These are phyloP conservation scores for Paecilomyces dactylethromorphus DNA, from an alignment of 2,329 filamentous ascomycete genomes.

Conservation along the genomic window DNA sequence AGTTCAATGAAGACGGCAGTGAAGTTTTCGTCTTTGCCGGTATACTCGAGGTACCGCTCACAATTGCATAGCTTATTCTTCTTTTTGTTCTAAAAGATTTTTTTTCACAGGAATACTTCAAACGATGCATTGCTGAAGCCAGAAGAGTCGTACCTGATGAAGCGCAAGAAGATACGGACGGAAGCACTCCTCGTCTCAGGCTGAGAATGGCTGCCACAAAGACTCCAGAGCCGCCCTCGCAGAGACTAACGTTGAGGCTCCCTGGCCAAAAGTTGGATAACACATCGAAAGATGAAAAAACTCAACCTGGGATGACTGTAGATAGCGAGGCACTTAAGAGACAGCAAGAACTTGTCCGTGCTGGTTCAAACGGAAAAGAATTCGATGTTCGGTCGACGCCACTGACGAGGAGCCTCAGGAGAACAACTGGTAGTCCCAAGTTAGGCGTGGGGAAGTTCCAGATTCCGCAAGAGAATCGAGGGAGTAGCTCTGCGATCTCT, in stretches of 20 bases:
- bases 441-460: constrained; percentile 7
- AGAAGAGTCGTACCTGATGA: constrained; percentile 68
- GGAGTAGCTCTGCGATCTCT: constrained; percentile 21
- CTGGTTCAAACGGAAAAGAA: constrained; percentile 34
- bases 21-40: constrained; percentile 71
- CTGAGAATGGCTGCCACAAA: constrained; percentile 56
- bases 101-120: constrained; percentile 60
- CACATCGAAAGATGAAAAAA: constrained; percentile 34
- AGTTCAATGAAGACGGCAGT: constrained; percentile 88
- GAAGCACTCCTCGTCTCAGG: constrained; percentile 67
- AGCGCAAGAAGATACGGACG: constrained; percentile 20
- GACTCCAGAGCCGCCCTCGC: constrained; percentile 39
- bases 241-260: constrained; percentile 67
- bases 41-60: constrained; percentile 63
- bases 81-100: constrained; percentile 9
- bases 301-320: constrained; percentile 41
- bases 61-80: constrained; percentile 2
- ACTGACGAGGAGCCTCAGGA: constrained; percentile 30
- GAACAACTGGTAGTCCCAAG: constrained; percentile 21
- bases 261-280: constrained; percentile 52
- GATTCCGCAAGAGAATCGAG: constrained; percentile 10
- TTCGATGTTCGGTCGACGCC: constrained; percentile 11
- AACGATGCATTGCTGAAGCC: constrained; percentile 62
- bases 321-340: constrained; percentile 49
- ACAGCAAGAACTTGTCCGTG: constrained; percentile 46